Evolutionary conservation across 1,139 yeast genomes (phyloP).

Genomic region (Maudiozyma humilis): DNA sequence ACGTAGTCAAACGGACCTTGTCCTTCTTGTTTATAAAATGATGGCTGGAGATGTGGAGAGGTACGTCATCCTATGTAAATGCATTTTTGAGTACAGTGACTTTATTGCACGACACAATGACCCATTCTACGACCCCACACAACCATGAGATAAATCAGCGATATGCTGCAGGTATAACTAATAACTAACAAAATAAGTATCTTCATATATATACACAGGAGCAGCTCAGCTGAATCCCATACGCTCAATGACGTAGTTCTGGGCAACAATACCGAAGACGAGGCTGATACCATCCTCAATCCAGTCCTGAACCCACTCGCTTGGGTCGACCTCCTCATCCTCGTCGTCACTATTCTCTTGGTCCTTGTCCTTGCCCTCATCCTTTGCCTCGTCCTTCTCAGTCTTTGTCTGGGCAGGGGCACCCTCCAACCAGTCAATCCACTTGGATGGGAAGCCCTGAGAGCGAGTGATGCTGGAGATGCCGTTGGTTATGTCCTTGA

Average conservation of each 20-base stretch:
- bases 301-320: constrained; percentile 96
- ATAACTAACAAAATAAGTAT: too few relatives aligned
- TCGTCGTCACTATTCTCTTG: constrained; percentile 18
- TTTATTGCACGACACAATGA: too few relatives aligned
- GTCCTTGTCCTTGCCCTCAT: constrained; percentile 11
- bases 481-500: constrained; percentile 72
- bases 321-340: constrained; percentile 63
- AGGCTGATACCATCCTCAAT: constrained; percentile 72
- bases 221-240: constrained; percentile 49
- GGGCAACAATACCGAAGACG: constrained; percentile 80
- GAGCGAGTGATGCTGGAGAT: constrained; percentile 69
- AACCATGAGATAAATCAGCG: too few relatives aligned
- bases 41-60: too few relatives aligned
- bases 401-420: constrained; percentile 11
- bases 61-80: too few relatives aligned
- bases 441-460: constrained; percentile 80
- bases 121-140: too few relatives aligned
- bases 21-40: too few relatives aligned
- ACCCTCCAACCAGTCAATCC: constrained; percentile 81
- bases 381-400: constrained; percentile 11
- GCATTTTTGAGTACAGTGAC: too few relatives aligned
- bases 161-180: too few relatives aligned
- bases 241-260: constrained; percentile 79
- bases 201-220: not conserved
- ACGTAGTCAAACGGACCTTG: too few relatives aligned